Percentiles rank a stretch among this genome's conserved stretches.
Evolutionary conservation across 345 rosid genomes (phyloP).

Genomic region (Carallia brachiata): DNA sequence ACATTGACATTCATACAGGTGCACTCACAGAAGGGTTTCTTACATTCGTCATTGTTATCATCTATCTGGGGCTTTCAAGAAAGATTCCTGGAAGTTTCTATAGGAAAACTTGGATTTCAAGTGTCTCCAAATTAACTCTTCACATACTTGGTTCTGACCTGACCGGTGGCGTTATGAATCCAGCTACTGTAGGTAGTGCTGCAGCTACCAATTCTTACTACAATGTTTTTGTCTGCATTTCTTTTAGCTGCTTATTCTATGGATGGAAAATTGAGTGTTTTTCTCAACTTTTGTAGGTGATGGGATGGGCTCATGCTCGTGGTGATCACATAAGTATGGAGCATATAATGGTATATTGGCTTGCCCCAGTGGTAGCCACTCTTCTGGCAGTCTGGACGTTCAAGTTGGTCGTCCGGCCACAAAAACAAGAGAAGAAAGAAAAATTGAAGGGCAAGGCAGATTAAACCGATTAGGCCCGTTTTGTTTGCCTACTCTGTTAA

Average conservation of each 20-base stretch:
- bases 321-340: conserved; percentile 91
- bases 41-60: conserved; percentile 60
- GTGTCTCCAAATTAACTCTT: conserved; percentile 80
- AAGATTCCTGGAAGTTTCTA: conserved; percentile 77
- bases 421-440: conserved; percentile 6
- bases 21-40: conserved; percentile 84
- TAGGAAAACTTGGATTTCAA: conserved; percentile 87
- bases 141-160: conserved; percentile 90
- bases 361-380: conserved; percentile 80
- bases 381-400: conserved; percentile 81
- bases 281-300: conserved; percentile 49
- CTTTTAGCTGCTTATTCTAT: neutral
- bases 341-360: conserved; percentile 90
- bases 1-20: conserved; percentile 67
- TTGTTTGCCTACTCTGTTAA: neutral
- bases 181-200: conserved; percentile 67
- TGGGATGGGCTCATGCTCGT: conserved; percentile 99
- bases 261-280: neutral
- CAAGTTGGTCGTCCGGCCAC: conserved; percentile 32
- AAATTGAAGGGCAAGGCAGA: conserved; percentile 18
- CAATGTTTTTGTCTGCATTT: neutral
- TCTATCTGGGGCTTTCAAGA: conserved; percentile 64
- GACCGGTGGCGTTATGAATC: conserved; percentile 95
- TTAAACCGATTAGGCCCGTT: conserved; percentile 4
- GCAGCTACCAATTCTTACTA: neutral